phyloP scores from a whole-genome alignment of 177 flowering plant genomes.

The Telopea speciosissima region DNA sequence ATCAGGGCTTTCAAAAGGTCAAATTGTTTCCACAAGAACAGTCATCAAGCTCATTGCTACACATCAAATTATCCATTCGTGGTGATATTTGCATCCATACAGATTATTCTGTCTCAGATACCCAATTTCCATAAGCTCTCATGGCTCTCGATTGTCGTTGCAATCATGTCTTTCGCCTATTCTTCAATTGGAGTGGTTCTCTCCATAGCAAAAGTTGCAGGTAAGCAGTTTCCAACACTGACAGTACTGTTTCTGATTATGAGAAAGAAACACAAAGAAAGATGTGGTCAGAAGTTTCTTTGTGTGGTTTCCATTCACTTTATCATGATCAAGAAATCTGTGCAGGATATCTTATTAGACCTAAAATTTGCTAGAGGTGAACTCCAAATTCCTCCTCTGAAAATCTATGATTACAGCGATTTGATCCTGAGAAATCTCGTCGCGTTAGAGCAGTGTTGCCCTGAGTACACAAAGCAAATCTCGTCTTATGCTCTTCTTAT shows the following conservation, averaged over 20 bases:
- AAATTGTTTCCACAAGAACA: not conserved
- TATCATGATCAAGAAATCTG: constrained; percentile 20
- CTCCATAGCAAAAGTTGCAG: not conserved
- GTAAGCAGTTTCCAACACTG: too few species aligned
- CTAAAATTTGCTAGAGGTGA: constrained; percentile 22
- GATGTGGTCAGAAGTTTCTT: too few species aligned
- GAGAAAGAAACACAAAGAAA: too few species aligned
- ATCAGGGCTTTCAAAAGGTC: too few species aligned
- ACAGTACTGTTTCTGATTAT: too few species aligned
- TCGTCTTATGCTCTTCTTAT: constrained; percentile 28
- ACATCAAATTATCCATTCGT: not conserved
- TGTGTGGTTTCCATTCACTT: too few species aligned
- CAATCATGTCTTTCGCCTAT: not conserved
- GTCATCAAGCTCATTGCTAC: not conserved
- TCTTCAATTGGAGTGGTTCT: too few species aligned
- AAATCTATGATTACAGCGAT: constrained; percentile 15
- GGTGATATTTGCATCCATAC: not conserved
- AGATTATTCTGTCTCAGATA: not conserved
- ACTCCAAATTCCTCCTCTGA: constrained; percentile 21
- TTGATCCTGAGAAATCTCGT: constrained; percentile 29
- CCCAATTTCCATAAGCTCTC: not conserved
- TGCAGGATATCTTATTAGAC: constrained; percentile 12
- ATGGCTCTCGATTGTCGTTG: not conserved
- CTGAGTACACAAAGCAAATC: constrained; percentile 1
- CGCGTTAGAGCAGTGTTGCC: constrained; percentile 23